Percentiles rank a stretch among this genome's conserved stretches.
Conservation (phyloP, 306 rosid genomes). For the Luffa aegyptiaca region DNA sequence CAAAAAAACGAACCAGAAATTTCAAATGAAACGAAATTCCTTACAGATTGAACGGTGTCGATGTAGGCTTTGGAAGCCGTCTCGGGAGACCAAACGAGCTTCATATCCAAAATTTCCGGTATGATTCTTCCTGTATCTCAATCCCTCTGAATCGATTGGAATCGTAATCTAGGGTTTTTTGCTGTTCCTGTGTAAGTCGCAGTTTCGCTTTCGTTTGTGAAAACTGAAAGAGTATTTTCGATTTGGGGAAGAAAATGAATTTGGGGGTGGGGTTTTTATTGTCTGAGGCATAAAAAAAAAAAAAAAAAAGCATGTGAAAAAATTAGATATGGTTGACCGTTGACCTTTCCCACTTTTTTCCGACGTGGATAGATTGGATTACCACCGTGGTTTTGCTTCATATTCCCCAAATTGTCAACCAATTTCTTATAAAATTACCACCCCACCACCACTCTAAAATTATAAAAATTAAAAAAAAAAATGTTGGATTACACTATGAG, state of each 20-base stretch:
- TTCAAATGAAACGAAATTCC: background rate
- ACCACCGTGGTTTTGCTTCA: background rate
- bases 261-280: slow-evolving; percentile 6
- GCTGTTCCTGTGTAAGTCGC: background rate
- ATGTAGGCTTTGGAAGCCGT: slow-evolving; percentile 77
- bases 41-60: slow-evolving; percentile 73
- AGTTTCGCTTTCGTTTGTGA: background rate
- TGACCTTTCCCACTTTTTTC: slow-evolving; percentile 38
- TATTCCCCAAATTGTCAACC: background rate
- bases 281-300: background rate
- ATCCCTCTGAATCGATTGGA: background rate
- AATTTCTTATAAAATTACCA: background rate
- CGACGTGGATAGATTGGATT: slow-evolving; percentile 34
- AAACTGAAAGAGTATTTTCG: background rate
- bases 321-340: slow-evolving; percentile 20
- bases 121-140: background rate
- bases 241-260: background rate
- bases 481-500: background rate
- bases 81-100: slow-evolving; percentile 89
- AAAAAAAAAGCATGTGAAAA: background rate
- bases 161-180: background rate
- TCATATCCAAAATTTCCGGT: slow-evolving; percentile 28
- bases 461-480: background rate
- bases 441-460: background rate
- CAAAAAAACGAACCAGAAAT: background rate